Percentiles rank a stretch among this genome's conserved stretches.
These are phyloP conservation scores for Hebeloma cylindrosporum DNA, from an alignment of 768 basidiomycete species.

Conservation along the genomic window DNA sequence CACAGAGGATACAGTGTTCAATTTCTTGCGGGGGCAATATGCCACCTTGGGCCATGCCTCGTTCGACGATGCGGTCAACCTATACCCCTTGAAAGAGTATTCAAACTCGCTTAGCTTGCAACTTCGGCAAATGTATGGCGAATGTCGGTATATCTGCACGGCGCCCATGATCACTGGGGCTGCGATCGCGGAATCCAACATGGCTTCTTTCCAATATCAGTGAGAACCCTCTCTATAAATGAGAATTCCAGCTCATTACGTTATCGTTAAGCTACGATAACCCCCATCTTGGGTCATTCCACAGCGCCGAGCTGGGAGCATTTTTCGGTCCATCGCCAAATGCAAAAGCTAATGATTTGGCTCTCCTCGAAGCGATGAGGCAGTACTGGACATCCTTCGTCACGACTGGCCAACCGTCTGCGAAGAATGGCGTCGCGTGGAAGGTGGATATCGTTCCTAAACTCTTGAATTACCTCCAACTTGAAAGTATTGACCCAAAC, in stretches of 20 bases:
- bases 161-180: conserved; percentile 36
- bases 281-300: conserved; percentile 37
- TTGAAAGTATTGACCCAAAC: not conserved
- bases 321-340: conserved; percentile 32
- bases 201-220: conserved; percentile 37
- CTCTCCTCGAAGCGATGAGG: conserved; percentile 38
- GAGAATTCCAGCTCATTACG: not conserved
- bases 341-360: conserved; percentile 26
- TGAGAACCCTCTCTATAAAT: conserved; percentile 16
- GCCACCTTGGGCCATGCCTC: conserved; percentile 29
- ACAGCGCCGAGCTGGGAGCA: conserved; percentile 36
- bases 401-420: conserved; percentile 30
- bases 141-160: conserved; percentile 44
- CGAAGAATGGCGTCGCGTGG: conserved; percentile 26
- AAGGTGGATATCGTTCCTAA: conserved; percentile 22
- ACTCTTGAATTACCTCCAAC: not conserved
- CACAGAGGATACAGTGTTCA: conserved; percentile 39
- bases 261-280: conserved; percentile 37
- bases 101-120: conserved; percentile 36
- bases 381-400: conserved; percentile 43
- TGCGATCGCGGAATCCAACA: conserved; percentile 10
- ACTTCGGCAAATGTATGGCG: conserved; percentile 47
- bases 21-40: conserved; percentile 42
- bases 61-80: conserved; percentile 29
- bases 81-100: conserved; percentile 37